A percentile compares a stretch with the other conserved stretches of the same genome.
Evolutionary conservation across 2,329 filamentous ascomycete species (phyloP).

Genomic region (Chaetomium sp.): DNA sequence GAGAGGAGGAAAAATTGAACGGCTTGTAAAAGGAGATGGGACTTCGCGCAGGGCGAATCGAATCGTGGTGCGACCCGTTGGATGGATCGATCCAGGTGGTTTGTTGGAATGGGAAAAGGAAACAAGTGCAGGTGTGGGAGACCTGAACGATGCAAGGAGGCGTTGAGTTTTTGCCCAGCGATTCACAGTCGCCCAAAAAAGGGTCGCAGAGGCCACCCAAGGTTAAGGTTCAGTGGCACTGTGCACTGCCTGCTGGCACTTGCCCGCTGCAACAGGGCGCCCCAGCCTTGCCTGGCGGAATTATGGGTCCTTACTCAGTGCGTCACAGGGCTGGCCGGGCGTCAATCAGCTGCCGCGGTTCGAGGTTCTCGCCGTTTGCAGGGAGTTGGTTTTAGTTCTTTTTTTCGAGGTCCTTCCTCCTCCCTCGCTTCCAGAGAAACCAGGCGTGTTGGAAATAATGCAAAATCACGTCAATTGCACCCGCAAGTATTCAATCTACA

Average conservation of each 20-base stretch:
- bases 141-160: constrained; percentile 16
- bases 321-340: neutral
- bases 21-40: constrained; percentile 13
- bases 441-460: too few relatives aligned
- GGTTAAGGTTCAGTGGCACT: constrained; percentile 5
- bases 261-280: constrained; percentile 3
- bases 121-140: constrained; percentile 17
- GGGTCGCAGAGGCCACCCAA: constrained; percentile 18
- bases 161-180: constrained; percentile 23
- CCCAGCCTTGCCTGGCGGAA: constrained; percentile 10
- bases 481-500: too few relatives aligned
- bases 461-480: too few relatives aligned
- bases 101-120: constrained; percentile 17
- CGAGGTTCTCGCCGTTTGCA: too few relatives aligned
- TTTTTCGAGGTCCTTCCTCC: too few relatives aligned
- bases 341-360: too few relatives aligned
- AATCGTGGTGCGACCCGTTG: constrained; percentile 23
- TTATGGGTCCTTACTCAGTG: constrained; percentile 2
- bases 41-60: constrained; percentile 20
- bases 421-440: too few relatives aligned
- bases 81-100: constrained; percentile 22
- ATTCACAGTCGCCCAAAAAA: constrained; percentile 23
- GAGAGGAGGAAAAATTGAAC: neutral
- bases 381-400: too few relatives aligned
- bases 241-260: constrained; percentile 7